Percentiles rank a stretch among this genome's conserved stretches.
Conservation (phyloP, 164 flowering plant species). For the Vitis labrusca region DNA sequence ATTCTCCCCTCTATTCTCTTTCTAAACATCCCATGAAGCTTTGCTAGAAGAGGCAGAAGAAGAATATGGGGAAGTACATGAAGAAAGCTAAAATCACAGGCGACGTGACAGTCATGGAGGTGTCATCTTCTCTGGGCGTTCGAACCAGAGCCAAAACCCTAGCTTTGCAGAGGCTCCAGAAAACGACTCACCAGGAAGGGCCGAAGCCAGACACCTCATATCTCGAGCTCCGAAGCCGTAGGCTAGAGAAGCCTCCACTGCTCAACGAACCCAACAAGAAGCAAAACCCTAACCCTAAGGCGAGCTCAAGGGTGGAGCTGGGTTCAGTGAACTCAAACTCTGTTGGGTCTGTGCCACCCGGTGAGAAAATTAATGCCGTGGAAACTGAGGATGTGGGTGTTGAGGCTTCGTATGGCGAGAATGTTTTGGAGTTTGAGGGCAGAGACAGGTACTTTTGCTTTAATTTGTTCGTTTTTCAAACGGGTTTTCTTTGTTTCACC, state of each 20-base stretch:
- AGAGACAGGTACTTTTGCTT: constrained; percentile 54
- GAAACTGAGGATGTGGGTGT: constrained; percentile 22
- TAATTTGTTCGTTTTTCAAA: constrained; percentile 1
- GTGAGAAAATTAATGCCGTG: neutral
- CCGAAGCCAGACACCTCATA: constrained; percentile 32
- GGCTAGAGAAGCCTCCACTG: constrained; percentile 51
- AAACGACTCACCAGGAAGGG: neutral
- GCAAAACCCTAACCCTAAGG: constrained; percentile 5
- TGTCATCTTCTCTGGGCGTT: constrained; percentile 56
- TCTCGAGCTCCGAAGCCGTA: constrained; percentile 78
- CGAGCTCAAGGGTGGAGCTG: constrained; percentile 20
- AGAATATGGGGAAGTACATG: constrained; percentile 75
- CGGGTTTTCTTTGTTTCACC: neutral
- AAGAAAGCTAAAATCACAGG: constrained; percentile 62
- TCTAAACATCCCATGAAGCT: neutral
- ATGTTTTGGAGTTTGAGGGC: constrained; percentile 52
- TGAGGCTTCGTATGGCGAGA: constrained; percentile 70
- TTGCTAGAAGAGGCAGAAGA: neutral
- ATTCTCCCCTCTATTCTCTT: neutral
- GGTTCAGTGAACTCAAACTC: constrained; percentile 27
- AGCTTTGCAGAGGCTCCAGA: constrained; percentile 54
- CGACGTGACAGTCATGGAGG: constrained; percentile 60
- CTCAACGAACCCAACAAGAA: constrained; percentile 14
- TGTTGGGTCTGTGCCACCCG: constrained; percentile 19
- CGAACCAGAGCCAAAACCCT: constrained; percentile 82